Conservation (phyloP, 192 early-diverging fungal species). For the Gryganskiella cystojenkinii region DNA sequence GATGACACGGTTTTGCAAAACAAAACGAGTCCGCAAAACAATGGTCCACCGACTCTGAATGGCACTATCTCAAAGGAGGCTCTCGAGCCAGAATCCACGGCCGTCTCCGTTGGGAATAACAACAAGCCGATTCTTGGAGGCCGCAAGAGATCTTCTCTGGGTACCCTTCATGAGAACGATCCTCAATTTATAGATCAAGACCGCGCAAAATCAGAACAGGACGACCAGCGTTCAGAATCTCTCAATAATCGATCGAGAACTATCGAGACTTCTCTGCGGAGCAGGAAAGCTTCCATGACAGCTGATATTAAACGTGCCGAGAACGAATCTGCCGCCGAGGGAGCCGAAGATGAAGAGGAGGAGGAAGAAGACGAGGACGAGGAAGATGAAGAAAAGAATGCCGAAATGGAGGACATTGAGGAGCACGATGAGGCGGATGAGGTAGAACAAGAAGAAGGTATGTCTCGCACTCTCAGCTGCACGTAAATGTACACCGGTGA, state of each 20-base stretch:
- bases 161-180: neutral
- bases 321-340: slow-evolving; percentile 35
- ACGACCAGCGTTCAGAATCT: slow-evolving; percentile 7
- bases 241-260: slow-evolving; percentile 26
- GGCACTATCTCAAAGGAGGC: neutral
- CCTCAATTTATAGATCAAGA: slow-evolving; percentile 9
- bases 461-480: too few relatives aligned
- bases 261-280: slow-evolving; percentile 17
- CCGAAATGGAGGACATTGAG: slow-evolving; percentile 10
- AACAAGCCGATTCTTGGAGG: slow-evolving; percentile 5
- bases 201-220: slow-evolving; percentile 22
- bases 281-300: neutral
- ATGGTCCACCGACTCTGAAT: neutral
- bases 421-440: slow-evolving; percentile 17
- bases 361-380: slow-evolving; percentile 12
- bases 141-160: slow-evolving; percentile 39
- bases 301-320: slow-evolving; percentile 15
- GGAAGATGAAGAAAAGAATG: slow-evolving; percentile 25
- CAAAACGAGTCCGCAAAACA: slow-evolving; percentile 13
- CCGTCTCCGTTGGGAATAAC: too few relatives aligned
- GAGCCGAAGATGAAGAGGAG: slow-evolving; percentile 37
- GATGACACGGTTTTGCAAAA: slow-evolving; percentile 22
- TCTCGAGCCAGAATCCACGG: neutral
- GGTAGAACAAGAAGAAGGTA: slow-evolving; percentile 30
- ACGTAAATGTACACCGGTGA: neutral